Evolutionary conservation across 164 flowering plant species (phyloP), one percentile per base, ranked within the genome.

Genomic region (Macadamia tetraphylla): DNA sequence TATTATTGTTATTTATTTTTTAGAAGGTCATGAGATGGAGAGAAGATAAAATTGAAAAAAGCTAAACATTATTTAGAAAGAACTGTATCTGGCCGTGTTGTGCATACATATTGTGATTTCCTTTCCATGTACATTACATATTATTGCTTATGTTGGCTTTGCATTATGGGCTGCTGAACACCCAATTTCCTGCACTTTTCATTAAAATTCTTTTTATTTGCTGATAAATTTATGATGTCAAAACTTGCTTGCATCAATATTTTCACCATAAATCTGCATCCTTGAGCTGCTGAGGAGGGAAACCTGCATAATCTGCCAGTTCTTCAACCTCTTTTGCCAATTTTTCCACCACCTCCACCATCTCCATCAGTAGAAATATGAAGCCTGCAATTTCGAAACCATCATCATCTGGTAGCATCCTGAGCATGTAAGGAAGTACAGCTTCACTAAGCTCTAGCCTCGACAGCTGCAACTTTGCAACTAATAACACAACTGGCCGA

Each of bases 281-380:
- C 9, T 31, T 3, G 15, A 13, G 32, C 53, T 76, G 74, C 62
- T 72, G 57, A 30, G 59, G 12, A 17, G 2, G 52, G 56, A 87
- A 85, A 51, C 63, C 67, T 23, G 92, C 88, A 53, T 82, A 55
- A n/a, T 79, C 77, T 51, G 86, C 91, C 60, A 88, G 82, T 66
- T 87, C 81, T 65, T 88, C 87, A 23, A 87, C 86, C 64, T 80
- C 77, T 66, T 86, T 79, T 11, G 82, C 83, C 69, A 91, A 53
- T 32, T 60, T 71, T 72, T 83, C 83, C 44, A 87, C 76, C 69
- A 80, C 85, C 13, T 82, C 80, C 64, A 76, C 76, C 70, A 85
- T 77, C 68, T 84, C 86, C 78, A 75, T 74, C 51, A 88, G 44
- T 70, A 77, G 23, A 64, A 79, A 84, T 46, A 76, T 67, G 48